Evolutionary conservation across 2,329 filamentous ascomycete genomes (phyloP), one percentile per base, ranked within the genome.

Genomic region (Aspergillus floridensis): DNA sequence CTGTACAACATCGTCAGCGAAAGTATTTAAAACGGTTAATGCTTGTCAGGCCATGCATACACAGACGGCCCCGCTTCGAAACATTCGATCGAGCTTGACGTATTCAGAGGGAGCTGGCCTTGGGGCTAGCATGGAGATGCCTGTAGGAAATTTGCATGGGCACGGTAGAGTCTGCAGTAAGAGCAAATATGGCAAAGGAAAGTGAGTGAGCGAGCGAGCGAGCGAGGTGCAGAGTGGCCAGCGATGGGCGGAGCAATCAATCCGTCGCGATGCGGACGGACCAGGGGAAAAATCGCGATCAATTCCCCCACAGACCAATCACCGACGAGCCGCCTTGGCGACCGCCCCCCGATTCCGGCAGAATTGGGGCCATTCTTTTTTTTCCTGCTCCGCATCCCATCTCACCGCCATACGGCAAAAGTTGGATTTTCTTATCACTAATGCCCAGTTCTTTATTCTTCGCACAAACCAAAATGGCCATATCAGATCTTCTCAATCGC

Each of bases 401-500:
- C 31, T 55, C 53, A 55, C 53, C 53, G 53, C 53, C 53, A 22
- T 29, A 11, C 32, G 32, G 32, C 32, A 14, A 6, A 31, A 41
- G 16, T 32, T 22, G n/a, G 41, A 46, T 55, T 55, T 55, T 55
- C 53, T n/a, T 8, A 31, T 53, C 35, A 50, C 31, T 4, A n/a
- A 50, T 7, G 31, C 14, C 11, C 48, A 31, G 32, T 24, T 8
- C 35, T 10, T 29, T 16, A n/a, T 41, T 38, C 11, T 12, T 41
- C 6, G 44, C 10, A 53, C 10, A 32, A 4, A 19, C n/a, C 22
- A 21, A 47, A 26, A 78, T 78, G 76, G 68, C 71, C 6, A 73
- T 78, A 54, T 68, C 72, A 16, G 72, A 74, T 55, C 66, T 69
- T 11, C 68, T 80, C 22, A 76, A 78, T 63, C 74, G 74, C 62